Evolutionary conservation across 2,329 filamentous ascomycete species (phyloP), one percentile per base, ranked within the genome.

Genomic region (Emergomyces africanus): DNA sequence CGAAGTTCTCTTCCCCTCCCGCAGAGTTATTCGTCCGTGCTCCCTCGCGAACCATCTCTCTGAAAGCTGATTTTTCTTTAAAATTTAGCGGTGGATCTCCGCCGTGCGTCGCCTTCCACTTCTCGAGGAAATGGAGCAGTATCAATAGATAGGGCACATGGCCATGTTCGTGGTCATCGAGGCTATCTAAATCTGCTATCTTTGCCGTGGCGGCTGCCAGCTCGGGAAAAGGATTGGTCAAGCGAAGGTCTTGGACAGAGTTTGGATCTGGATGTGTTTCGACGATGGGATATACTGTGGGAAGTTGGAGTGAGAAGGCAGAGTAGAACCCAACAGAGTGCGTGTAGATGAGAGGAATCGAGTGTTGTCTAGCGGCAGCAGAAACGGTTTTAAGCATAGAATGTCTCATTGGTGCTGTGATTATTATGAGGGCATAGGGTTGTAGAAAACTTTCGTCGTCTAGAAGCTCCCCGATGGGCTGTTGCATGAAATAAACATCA

Each of bases 1-100:
- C 90, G 68, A 90, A 99, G 72, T 99, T 99, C 75, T 99, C 94
- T 70, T 99, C 94, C 59, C 88, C 89, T 51, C 90, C 91, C 71
- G 95, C 90, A 0, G 89, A 72, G 60, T 84, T 95, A 65, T 86
- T 77, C 56, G 78, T 88, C 65, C 90, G 83, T 65, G 87, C 82
- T 2, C 81, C 83, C 5, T 79, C 78, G 12, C 83, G 78, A 1
- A 99, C 83, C 14, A 86, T 74, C 33, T 85, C 81, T 59, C 88
- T 81, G 70, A 99, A 97, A 15, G 85, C 85, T 8, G 80, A 85
- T 77, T 99, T 99, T 63, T 97, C 90, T 63, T 86, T 84, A 74
- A 95, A 96, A 2, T 79, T 86, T 12, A 78, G 78, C 4, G 94
- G 94, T 42, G 82, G 77, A 37, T 81, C 78, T 18, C 87, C 89